These are phyloP conservation scores for Hypsizygus marmoreus DNA, from an alignment of 768 basidiomycete genomes.

Conservation along the genomic window DNA sequence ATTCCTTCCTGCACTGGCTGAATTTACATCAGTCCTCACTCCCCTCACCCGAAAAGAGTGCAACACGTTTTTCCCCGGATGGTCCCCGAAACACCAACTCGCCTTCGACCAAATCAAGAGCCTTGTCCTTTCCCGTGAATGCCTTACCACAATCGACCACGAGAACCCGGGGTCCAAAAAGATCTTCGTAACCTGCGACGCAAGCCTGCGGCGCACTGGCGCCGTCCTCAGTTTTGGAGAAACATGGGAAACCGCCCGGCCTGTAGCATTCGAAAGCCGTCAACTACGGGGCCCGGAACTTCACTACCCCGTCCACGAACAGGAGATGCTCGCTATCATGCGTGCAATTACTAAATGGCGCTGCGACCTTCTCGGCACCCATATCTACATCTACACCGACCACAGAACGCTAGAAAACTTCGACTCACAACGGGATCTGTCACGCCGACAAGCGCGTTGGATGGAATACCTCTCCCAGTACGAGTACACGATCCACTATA, in stretches of 20 bases:
- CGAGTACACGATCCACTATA: not conserved
- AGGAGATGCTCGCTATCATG: slow-evolving; percentile 27
- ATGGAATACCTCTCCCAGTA: not conserved
- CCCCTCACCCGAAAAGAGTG: not conserved
- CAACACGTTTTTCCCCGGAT: not conserved
- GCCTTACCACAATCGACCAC: slow-evolving; percentile 33
- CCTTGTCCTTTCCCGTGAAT: slow-evolving; percentile 24
- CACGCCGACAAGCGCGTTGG: no score
- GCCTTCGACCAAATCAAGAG: slow-evolving; percentile 32
- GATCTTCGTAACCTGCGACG: slow-evolving; percentile 34
- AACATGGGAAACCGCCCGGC: not conserved
- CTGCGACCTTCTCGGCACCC: slow-evolving; percentile 18
- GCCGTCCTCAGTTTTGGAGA: slow-evolving; percentile 19
- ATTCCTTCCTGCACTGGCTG: slow-evolving; percentile 24
- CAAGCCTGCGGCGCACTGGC: slow-evolving; percentile 26
- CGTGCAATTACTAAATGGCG: slow-evolving; percentile 26
- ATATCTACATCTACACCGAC: slow-evolving; percentile 32
- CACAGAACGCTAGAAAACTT: slow-evolving; percentile 34
- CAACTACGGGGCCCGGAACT: not conserved
- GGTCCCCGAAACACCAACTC: slow-evolving; percentile 12
- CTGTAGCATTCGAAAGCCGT: not conserved
- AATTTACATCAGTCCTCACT: slow-evolving; percentile 4
- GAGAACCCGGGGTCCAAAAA: slow-evolving; percentile 25
- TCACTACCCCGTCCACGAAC: slow-evolving; percentile 24
- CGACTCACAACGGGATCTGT: slow-evolving; percentile 25